A percentile compares a stretch with the other conserved stretches of the same genome.
Conservation (phyloP, 176 grass and related monocot species). For the Leersia perrieri region DNA sequence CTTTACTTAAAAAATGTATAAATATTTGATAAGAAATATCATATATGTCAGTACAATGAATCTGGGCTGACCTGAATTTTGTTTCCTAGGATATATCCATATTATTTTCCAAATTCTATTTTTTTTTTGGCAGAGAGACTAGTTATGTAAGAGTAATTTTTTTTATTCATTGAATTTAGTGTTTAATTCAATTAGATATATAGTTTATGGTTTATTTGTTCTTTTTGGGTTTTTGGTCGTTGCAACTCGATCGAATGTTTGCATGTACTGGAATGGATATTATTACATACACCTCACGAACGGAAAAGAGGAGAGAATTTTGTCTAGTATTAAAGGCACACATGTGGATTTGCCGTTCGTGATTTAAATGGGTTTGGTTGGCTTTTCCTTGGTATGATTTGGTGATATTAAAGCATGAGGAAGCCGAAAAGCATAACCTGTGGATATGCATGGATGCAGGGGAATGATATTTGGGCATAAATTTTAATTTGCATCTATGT, state of each 20-base stretch:
- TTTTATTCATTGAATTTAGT: too few relatives aligned
- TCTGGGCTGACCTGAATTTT: too few relatives aligned
- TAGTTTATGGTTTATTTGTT: neutral
- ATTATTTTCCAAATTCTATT: too few relatives aligned
- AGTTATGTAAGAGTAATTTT: too few relatives aligned
- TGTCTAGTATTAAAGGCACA: neutral
- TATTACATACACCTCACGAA: neutral
- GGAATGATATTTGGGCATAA: neutral
- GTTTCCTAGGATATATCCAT: too few relatives aligned
- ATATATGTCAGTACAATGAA: too few relatives aligned
- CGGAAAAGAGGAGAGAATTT: neutral
- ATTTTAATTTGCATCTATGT: neutral
- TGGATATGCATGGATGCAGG: neutral
- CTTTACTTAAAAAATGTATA: too few relatives aligned
- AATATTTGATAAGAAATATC: too few relatives aligned
- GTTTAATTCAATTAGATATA: neutral
- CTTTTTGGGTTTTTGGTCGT: neutral
- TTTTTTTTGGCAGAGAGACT: too few relatives aligned
- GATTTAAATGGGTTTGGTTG: neutral
- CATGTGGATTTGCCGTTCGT: neutral
- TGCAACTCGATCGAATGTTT: too few relatives aligned
- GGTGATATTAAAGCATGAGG: neutral
- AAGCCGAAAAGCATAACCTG: neutral
- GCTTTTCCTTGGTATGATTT: neutral
- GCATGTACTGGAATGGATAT: neutral